Base-by-base conservation (phyloP, 371 early-diverging fungal species). In the Mycotypha africana region DNA sequence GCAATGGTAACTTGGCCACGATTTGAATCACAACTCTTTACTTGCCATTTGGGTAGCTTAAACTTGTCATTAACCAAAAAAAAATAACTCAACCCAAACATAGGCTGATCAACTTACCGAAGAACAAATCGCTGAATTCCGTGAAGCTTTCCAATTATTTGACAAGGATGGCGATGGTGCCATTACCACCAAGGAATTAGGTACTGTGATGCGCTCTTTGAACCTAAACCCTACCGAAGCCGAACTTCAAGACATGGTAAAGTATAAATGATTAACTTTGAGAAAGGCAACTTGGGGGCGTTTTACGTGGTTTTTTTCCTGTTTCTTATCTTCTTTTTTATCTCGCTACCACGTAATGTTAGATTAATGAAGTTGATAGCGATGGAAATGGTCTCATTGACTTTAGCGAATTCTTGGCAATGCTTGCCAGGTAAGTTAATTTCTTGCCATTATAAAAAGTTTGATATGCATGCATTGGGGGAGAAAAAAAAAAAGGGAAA, bases 311-410 rank as follows among this genome's bases (percentile, higher is more conserved):
- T 28, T 4, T 17, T 26, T 40, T 24, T 40, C 26, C 7, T 25
- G 3, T 2, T 42, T 10, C 15, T 39, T 19, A 33, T 11, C 15
- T 15, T n/a, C 34, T n/a, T 33, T 14, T 33, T 11, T n/a, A 11
- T n/a, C n/a, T n/a, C n/a, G n/a, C n/a, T n/a, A n/a, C n/a, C n/a
- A n/a, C n/a, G n/a, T n/a, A n/a, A n/a, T n/a, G n/a, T n/a, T n/a
- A 69, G 70, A 55, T 97, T 62, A 89, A 88, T 66, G 92, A 93
- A 65, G 89, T 92, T 43, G 96, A 95, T 67, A 82, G 88, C 46
- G 90, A 93, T 74, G 90, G 92, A 54, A 90, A 92, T 62, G 93
- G 93, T 51, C 89, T 76, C 38, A 88, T 95, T 58, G 96, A 94
- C 69, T 92, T 93, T 60, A 74, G 84, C 47, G 95, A 95, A 68